phyloP scores from a whole-genome alignment of 169 alveolate genomes.

The Amoebophrya sp. region DNA sequence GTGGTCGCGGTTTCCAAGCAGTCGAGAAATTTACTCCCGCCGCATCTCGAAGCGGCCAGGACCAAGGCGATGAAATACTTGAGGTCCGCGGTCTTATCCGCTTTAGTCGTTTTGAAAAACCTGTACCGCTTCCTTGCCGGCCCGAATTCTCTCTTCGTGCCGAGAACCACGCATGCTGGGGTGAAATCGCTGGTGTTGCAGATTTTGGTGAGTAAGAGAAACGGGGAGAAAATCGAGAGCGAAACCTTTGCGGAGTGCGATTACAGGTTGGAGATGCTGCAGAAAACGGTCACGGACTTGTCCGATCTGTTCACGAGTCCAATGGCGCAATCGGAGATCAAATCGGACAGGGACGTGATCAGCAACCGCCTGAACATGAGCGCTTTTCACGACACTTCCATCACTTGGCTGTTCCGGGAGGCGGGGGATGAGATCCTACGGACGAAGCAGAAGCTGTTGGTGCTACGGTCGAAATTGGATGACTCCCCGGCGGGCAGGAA shows the following conservation, averaged over 20 bases:
- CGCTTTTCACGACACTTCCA: background rate
- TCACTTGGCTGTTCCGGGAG: background rate
- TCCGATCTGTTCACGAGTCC: background rate
- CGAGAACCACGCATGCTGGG: background rate
- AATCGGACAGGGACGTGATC: background rate
- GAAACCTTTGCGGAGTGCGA: slow-evolving; percentile 15
- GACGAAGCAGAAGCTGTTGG: background rate
- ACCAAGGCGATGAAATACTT: background rate
- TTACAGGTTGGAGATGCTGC: background rate
- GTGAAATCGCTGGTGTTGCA: background rate
- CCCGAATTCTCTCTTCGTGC: background rate
- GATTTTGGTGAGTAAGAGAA: background rate
- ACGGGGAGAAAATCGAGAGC: background rate
- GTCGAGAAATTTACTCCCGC: background rate
- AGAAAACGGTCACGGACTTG: background rate
- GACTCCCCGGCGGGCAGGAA: too few species aligned
- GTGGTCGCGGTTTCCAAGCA: background rate
- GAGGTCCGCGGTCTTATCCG: background rate
- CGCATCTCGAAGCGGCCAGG: background rate
- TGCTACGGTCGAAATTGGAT: background rate
- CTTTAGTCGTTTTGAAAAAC: background rate
- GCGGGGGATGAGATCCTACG: background rate
- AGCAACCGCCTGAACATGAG: background rate
- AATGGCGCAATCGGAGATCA: background rate
- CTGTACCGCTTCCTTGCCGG: background rate